Conservation (phyloP, 805 yeast genomes). For the Yamadazyma paraphyllophila region DNA sequence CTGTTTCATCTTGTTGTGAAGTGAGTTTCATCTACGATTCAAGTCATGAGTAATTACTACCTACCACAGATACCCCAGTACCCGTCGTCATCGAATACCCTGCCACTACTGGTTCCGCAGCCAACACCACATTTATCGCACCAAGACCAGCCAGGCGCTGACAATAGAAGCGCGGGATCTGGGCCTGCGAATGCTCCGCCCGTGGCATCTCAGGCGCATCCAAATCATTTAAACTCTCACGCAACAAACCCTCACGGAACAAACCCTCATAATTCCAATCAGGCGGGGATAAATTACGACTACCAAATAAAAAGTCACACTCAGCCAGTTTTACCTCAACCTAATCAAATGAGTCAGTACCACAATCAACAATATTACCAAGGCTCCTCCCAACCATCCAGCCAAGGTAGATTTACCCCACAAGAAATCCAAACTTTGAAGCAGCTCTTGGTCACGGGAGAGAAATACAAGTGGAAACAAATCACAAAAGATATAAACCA, state of each 20-base stretch:
- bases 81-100: constrained; percentile 3
- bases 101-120: constrained; percentile 14
- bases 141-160: background rate
- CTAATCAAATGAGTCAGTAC: constrained; percentile 2
- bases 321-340: constrained; percentile 4
- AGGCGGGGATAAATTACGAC: constrained; percentile 5
- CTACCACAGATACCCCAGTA: background rate
- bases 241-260: background rate
- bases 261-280: background rate
- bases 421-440: constrained; percentile 48
- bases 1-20: too few relatives aligned
- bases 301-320: constrained; percentile 4
- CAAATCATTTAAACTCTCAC: background rate
- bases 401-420: constrained; percentile 26
- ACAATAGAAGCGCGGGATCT: background rate
- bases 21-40: too few relatives aligned
- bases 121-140: constrained; percentile 3
- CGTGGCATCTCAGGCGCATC: background rate
- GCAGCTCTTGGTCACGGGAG: constrained; percentile 50
- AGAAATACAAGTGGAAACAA: constrained; percentile 59
- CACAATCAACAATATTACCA: constrained; percentile 12
- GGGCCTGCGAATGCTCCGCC: background rate
- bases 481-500: constrained; percentile 42
- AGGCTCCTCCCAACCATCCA: background rate
- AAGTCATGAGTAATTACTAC: background rate